Conservation (phyloP, 2,329 filamentous ascomycete species). For the Orbilia ellipsospora region DNA sequence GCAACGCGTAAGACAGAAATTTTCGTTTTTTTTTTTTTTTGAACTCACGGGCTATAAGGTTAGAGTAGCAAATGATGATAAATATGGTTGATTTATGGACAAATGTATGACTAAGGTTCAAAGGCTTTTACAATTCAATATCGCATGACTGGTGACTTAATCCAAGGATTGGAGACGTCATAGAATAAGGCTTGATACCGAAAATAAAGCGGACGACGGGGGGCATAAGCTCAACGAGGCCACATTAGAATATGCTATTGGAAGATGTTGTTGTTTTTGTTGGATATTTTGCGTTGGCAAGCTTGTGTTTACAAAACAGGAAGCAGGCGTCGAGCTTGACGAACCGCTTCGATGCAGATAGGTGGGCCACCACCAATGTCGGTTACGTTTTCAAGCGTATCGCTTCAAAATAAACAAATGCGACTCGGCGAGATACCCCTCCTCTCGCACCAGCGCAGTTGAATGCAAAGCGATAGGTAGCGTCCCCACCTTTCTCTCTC, state of each 20-base stretch:
- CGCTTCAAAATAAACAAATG: slow-evolving; percentile 11
- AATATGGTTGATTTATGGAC: no score
- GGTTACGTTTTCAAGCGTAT: slow-evolving; percentile 3
- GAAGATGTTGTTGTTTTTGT: slow-evolving; percentile 15
- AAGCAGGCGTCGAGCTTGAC: not conserved
- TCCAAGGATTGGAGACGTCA: no score
- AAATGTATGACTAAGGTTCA: no score
- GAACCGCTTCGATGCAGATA: no score
- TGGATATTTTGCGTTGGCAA: slow-evolving; percentile 26
- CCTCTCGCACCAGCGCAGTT: not conserved
- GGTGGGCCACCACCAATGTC: slow-evolving; percentile 1
- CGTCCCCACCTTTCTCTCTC: slow-evolving; percentile 21
- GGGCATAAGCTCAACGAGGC: no score
- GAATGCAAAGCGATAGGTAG: not conserved
- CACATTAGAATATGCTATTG: not conserved
- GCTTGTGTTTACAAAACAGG: slow-evolving; percentile 18
- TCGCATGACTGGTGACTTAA: no score
- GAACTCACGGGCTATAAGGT: no score
- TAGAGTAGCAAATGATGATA: no score
- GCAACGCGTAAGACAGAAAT: no score
- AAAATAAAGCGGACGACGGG: not conserved
- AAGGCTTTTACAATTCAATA: no score
- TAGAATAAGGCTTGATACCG: no score
- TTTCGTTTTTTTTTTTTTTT: no score
- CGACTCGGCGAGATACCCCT: slow-evolving; percentile 4